Conservation (phyloP, 2,329 filamentous ascomycete species). For the Penicillium sp. region DNA sequence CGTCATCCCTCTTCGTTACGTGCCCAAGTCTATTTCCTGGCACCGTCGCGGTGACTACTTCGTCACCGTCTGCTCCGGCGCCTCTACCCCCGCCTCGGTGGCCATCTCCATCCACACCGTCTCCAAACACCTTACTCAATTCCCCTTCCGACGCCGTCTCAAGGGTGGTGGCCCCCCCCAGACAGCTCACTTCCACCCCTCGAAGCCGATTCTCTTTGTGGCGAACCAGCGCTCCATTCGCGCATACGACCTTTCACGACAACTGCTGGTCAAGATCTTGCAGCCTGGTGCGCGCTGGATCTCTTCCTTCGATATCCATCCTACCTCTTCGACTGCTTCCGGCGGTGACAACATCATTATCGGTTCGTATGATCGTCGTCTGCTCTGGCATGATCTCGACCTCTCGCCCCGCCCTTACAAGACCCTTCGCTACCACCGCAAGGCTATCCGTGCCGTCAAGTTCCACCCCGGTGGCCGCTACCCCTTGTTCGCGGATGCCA, state of each 20-base stretch:
- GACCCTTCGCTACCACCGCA: constrained; percentile 89
- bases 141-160: constrained; percentile 76
- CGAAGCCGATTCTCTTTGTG: constrained; percentile 85
- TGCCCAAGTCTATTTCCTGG: constrained; percentile 88
- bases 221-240: constrained; percentile 92
- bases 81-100: constrained; percentile 48
- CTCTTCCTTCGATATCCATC: constrained; percentile 88
- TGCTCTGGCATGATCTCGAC: constrained; percentile 97
- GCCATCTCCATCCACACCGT: constrained; percentile 93
- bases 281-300: constrained; percentile 95
- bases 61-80: constrained; percentile 76
- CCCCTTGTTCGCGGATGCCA: constrained; percentile 90
- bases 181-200: constrained; percentile 91
- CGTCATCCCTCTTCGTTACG: constrained; percentile 74
- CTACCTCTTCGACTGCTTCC: constrained; percentile 82
- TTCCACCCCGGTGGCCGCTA: constrained; percentile 76
- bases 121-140: constrained; percentile 90
- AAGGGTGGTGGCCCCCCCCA: constrained; percentile 75
- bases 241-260: constrained; percentile 87
- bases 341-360: constrained; percentile 93
- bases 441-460: constrained; percentile 84
- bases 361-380: constrained; percentile 87
- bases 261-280: constrained; percentile 88
- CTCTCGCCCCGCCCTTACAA: constrained; percentile 89
- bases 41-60: constrained; percentile 94